Base-by-base conservation (phyloP, 495 filamentous ascomycete species). In the Pyronema domesticum region DNA sequence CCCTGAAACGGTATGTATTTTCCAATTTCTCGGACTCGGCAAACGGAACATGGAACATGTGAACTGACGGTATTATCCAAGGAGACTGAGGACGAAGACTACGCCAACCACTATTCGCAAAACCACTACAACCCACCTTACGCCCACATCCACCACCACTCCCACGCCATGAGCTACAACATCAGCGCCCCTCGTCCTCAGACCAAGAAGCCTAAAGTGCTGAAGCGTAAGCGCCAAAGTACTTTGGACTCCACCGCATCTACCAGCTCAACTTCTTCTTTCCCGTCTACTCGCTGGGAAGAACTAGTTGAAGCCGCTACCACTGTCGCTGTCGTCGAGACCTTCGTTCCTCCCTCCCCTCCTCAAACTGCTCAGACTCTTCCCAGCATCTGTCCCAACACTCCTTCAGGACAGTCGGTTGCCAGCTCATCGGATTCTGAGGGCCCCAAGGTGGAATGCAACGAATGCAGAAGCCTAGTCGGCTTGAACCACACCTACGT, bases 261-360 rank as follows among this genome's bases (percentile, higher is more conserved):
- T 1, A 53, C 50, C 1, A 17, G 13, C 10, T 35, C 23, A 1
- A 34, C 48, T 10, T 53, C 51, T n/a, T 63, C 60, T 17, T 64
- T 61, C 6, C 54, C 53, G 23, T 58, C 53, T 49, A 58, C 60
- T 23, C 61, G 62, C 36, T 64, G 62, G 62, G 60, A 64, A 37
- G 62, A 64, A 36, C 61, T 64, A 23, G 60, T 64, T 33, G 62
- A 64, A 51, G 62, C 62, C 18, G 62, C 62, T 36, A 64, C 62
- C 43, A 64, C 56, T 37, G 57, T 60, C 37, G 62, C 62, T 10
- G 62, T 64, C 15, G 62, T 63, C 33, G 62, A 64, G 45, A 55
- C 51, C 39, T 13, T 13, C 13, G 6, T 46, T 57, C 58, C 50
- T 54, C 55, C 55, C 46, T 63, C 48, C 43, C 55, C 35, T 50